These are phyloP conservation scores for Seiridium cupressi DNA, from an alignment of 2,329 filamentous ascomycete genomes.

Conservation along the genomic window DNA sequence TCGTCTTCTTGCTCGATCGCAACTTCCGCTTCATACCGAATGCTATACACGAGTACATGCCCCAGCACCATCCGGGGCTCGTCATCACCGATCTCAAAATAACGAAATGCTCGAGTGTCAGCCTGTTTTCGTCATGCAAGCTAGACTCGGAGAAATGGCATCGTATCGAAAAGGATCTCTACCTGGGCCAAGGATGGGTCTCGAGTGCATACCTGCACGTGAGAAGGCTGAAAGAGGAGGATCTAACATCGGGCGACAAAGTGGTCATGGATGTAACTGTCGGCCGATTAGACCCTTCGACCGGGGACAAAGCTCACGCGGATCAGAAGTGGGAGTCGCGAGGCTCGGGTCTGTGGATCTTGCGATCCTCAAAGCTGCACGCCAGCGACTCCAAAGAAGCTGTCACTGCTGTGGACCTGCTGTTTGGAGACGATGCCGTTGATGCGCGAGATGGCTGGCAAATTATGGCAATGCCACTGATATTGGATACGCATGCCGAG, in stretches of 20 bases:
- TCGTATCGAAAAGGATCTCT: conserved; percentile 85
- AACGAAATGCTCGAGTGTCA: conserved; percentile 71
- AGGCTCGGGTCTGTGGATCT: conserved; percentile 77
- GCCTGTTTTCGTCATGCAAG: conserved; percentile 72
- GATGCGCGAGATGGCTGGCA: conserved; percentile 87
- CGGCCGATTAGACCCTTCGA: conserved; percentile 67
- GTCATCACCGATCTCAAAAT: conserved; percentile 85
- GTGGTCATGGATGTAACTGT: conserved; percentile 79
- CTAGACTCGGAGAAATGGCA: conserved; percentile 74
- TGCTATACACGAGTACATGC: conserved; percentile 82
- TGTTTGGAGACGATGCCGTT: conserved; percentile 88
- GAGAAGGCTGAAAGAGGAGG: conserved; percentile 81
- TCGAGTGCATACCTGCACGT: conserved; percentile 79
- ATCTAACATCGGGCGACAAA: conserved; percentile 70
- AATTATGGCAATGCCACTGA: conserved; percentile 69
- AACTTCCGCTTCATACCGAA: conserved; percentile 84
- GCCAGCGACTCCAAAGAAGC: conserved; percentile 72
- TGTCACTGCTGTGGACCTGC: conserved; percentile 78
- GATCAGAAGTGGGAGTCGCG: conserved; percentile 75
- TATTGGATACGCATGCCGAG: conserved; percentile 63
- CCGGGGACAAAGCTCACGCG: conserved; percentile 51
- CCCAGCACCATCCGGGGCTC: conserved; percentile 78
- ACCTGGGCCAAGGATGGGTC: conserved; percentile 71
- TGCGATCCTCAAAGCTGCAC: conserved; percentile 68
- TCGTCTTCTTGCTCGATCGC: conserved; percentile 81